Evolutionary conservation across 345 rosid species (phyloP).

Genomic region (Physaria fendleri): DNA sequence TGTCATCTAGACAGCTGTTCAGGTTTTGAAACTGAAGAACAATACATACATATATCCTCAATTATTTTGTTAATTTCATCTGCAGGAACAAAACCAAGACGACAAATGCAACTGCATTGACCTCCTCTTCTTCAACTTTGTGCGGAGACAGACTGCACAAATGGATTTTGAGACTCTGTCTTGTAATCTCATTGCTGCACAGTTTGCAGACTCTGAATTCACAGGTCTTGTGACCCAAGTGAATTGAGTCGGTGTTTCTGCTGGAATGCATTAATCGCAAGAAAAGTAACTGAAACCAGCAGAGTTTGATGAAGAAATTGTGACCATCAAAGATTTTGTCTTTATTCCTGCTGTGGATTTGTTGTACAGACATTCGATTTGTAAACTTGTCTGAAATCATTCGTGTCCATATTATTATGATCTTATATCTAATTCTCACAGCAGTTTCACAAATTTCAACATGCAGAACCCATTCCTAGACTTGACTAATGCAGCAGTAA

Average conservation of each 20-base stretch:
- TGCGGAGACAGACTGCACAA: neutral
- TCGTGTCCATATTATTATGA: neutral
- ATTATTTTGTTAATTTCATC: neutral
- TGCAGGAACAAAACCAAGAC: conserved; percentile 55
- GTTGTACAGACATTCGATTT: conserved; percentile 26
- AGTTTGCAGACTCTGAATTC: conserved; percentile 12
- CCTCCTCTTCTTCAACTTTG: conserved; percentile 25
- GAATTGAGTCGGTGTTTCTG: neutral
- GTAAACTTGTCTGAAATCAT: neutral
- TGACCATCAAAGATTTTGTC: conserved; percentile 9
- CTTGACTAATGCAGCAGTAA: neutral
- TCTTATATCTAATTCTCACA: neutral
- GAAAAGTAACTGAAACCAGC: neutral
- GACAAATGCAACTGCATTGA: conserved; percentile 43
- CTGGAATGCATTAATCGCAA: conserved; percentile 6
- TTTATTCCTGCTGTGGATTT: neutral
- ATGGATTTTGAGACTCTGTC: conserved; percentile 27
- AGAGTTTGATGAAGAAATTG: neutral
- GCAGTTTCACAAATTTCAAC: neutral
- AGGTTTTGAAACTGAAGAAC: neutral
- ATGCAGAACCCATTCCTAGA: neutral
- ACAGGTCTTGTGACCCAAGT: neutral
- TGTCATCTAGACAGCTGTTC: conserved; percentile 11
- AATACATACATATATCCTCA: neutral
- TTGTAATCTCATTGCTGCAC: conserved; percentile 3